A percentile compares a stretch with the other conserved stretches of the same genome.
Evolutionary conservation across 164 flowering plant genomes (phyloP).

Genomic region (Protea cynaroides): DNA sequence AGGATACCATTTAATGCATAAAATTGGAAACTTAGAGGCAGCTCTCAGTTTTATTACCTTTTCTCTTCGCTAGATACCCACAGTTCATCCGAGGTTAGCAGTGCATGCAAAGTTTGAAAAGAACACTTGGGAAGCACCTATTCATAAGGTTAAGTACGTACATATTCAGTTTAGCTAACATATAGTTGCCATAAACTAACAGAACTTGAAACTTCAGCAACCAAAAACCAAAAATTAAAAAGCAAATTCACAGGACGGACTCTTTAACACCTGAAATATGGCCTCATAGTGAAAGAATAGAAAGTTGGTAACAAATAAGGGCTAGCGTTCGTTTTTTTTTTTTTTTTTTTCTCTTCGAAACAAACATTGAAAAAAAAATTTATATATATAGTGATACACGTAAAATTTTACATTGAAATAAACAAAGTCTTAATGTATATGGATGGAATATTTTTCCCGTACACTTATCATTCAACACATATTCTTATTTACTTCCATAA

Average conservation of each 20-base stretch:
- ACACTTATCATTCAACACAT: no score
- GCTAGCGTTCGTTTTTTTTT: no score
- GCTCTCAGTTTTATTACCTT: constrained; percentile 41
- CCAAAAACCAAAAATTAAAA: not conserved
- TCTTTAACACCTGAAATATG: not conserved
- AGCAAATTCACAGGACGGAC: not conserved
- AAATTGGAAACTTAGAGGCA: constrained; percentile 2
- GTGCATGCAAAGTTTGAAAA: constrained; percentile 77
- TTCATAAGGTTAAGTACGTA: constrained; percentile 14
- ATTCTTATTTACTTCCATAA: no score
- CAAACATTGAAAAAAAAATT: no score
- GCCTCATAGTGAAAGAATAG: not conserved
- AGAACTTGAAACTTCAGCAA: not conserved
- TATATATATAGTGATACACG: no score
- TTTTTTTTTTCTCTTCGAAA: no score
- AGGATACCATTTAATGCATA: no score
- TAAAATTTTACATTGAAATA: no score
- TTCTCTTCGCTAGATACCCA: constrained; percentile 97
- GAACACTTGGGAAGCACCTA: constrained; percentile 96
- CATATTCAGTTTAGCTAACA: constrained; percentile 1
- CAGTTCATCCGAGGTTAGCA: constrained; percentile 84
- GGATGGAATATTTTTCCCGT: no score
- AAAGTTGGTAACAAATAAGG: no score
- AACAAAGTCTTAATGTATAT: no score
- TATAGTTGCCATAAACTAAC: not conserved